Base-by-base conservation (phyloP, 2,329 filamentous ascomycete genomes). In the Sporothrix mexicana region DNA sequence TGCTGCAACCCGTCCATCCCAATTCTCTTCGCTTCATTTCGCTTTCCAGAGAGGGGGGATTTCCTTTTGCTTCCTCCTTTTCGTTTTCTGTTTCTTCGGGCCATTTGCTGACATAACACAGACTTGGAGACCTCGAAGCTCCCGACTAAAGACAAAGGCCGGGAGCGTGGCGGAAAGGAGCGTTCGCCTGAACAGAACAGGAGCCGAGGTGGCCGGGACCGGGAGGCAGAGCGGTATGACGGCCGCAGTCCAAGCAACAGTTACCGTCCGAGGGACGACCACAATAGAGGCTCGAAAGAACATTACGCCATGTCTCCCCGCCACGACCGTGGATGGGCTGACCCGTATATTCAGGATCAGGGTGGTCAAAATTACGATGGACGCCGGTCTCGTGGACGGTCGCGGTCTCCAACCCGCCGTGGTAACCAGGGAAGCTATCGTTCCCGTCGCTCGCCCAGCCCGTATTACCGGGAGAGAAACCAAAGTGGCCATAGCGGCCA, bases 71-170 rank as follows among this genome's bases (percentile, higher is more conserved):
- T 9, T 61, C 25, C 3, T 8, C 0, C 57, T 36, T 36, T 36
- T 36, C 30, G 5, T 36, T 36, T 36, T 36, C 30, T 36, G 30
- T 36, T 36, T 36, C 30, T 36, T 36, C 30, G 30, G 5, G 30
- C 30, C 7, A 36, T 36, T 41, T 64, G 59, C 17, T 64, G 13
- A 64, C n/a, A 43, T 12, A 23, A 1, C n/a, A 7, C 75, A 96
- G 94, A 97, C 79, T 88, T 98, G 23, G 95, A 98, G 80, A 89
- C 97, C 53, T 97, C 95, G 6, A 95, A 95, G 74, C 90, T 92
- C 3, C 94, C 97, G 80, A 94, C 93, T 77, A 92, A 90, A 66
- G 88, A 90, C 70, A 91, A 84, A 36, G 61, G 23, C 25, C 68
- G 69, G 17, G 68, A 49, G 17, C 69, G 68, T 4, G 62, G 69